phyloP scores from a whole-genome alignment of 2,329 filamentous ascomycete species.

The Aspergillus tamarii region DNA sequence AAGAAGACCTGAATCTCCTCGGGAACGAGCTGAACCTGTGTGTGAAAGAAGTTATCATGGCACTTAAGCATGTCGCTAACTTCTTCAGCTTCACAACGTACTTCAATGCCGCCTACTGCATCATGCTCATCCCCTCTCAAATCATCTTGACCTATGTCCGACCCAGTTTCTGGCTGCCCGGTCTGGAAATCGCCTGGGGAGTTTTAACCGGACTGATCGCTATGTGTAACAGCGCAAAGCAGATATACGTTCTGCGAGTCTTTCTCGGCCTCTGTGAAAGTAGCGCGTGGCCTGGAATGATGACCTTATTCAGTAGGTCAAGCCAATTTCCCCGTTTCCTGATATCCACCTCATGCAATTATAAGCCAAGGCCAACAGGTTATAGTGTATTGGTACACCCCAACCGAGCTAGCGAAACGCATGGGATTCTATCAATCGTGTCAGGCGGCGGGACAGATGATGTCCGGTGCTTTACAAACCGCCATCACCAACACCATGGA shows the following conservation, averaged over 20 bases:
- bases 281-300: background rate
- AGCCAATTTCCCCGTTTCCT: background rate
- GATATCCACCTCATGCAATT: background rate
- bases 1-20: background rate
- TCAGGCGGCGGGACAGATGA: constrained; percentile 34
- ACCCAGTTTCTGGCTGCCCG: background rate
- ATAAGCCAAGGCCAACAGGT: background rate
- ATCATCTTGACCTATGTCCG: constrained; percentile 1
- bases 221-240: background rate
- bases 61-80: background rate
- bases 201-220: background rate
- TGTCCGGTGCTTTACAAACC: constrained; percentile 35
- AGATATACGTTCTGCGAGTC: background rate
- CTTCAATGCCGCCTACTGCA: constrained; percentile 2
- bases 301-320: background rate
- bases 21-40: constrained; percentile 1
- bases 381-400: constrained; percentile 6
- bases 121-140: constrained; percentile 1
- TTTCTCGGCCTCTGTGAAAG: constrained; percentile 1
- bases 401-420: constrained; percentile 35
- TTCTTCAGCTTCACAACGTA: background rate
- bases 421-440: constrained; percentile 38
- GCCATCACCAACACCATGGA: constrained; percentile 37
- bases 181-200: background rate
- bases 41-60: background rate